A percentile compares a stretch with the other conserved stretches of the same genome.
Conservation (phyloP, 345 rosid genomes). For the Cardiospermum halicacabum region DNA sequence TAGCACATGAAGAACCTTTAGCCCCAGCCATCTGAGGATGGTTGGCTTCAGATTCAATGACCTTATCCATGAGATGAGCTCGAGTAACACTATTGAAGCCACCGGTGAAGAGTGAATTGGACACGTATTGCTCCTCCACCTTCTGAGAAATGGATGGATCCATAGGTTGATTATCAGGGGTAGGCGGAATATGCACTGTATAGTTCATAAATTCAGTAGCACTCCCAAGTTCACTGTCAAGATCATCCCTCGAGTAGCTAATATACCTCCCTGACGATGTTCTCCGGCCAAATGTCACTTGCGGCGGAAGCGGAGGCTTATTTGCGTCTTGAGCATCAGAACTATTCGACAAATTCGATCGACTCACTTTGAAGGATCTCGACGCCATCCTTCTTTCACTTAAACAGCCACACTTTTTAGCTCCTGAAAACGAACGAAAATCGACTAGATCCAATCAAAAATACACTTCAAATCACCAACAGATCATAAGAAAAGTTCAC, state of each 20-base stretch:
- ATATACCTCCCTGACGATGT: constrained; percentile 85
- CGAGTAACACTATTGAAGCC: constrained; percentile 83
- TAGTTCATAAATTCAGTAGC: constrained; percentile 71
- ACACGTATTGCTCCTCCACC: constrained; percentile 97
- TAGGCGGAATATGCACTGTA: constrained; percentile 88
- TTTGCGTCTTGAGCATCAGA: constrained; percentile 59
- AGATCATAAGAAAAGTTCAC: constrained; percentile 9
- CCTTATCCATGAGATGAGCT: constrained; percentile 97
- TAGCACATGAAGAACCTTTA: constrained; percentile 84
- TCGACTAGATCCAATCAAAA: constrained; percentile 10
- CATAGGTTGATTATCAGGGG: constrained; percentile 95
- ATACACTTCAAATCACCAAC: neutral
- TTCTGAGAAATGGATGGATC: constrained; percentile 88
- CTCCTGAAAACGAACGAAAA: constrained; percentile 35
- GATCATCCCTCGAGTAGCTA: constrained; percentile 91
- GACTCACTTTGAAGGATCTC: constrained; percentile 49
- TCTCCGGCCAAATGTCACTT: constrained; percentile 70
- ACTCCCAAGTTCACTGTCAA: constrained; percentile 82
- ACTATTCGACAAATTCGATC: constrained; percentile 52
- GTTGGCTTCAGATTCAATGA: constrained; percentile 77
- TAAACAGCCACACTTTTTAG: constrained; percentile 16
- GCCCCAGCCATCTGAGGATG: constrained; percentile 99
- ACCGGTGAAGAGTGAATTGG: constrained; percentile 89
- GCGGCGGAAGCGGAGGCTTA: constrained; percentile 57
- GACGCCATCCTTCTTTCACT: constrained; percentile 73